Evolutionary conservation across 345 rosid species (phyloP).

Genomic region (Euclidium syriacum): DNA sequence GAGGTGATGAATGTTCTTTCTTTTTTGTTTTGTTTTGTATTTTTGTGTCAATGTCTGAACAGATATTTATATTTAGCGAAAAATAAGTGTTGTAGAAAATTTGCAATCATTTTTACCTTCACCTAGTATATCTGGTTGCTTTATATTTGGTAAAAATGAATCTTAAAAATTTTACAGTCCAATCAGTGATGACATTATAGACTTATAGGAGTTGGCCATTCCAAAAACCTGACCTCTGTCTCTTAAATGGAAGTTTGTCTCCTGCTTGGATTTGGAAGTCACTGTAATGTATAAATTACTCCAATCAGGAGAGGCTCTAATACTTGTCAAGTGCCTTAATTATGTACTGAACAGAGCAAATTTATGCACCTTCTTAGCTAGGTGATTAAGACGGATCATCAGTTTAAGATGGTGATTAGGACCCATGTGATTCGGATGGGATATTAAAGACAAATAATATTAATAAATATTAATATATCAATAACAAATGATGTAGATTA

Average conservation of each 20-base stretch:
- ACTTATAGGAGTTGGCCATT: too few species aligned
- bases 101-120: not conserved
- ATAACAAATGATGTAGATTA: too few species aligned
- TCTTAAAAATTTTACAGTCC: not conserved
- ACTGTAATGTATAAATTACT: too few species aligned
- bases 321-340: too few species aligned
- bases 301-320: too few species aligned
- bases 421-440: not conserved
- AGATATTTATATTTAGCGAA: conserved; percentile 1
- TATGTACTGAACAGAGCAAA: too few species aligned
- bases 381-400: not conserved
- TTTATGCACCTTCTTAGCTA: too few species aligned
- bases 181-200: not conserved
- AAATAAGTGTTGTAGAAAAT: not conserved
- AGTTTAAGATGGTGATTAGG: not conserved
- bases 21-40: conserved; percentile 6
- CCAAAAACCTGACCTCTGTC: too few species aligned
- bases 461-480: too few species aligned
- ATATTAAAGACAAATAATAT: too few species aligned
- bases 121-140: not conserved
- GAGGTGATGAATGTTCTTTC: conserved; percentile 17
- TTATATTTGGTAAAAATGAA: not conserved
- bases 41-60: conserved; percentile 2
- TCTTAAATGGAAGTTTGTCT: too few species aligned
- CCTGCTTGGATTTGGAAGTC: too few species aligned